Conservation (phyloP, 2,329 filamentous ascomycete species). For the Lachnellula arida region DNA sequence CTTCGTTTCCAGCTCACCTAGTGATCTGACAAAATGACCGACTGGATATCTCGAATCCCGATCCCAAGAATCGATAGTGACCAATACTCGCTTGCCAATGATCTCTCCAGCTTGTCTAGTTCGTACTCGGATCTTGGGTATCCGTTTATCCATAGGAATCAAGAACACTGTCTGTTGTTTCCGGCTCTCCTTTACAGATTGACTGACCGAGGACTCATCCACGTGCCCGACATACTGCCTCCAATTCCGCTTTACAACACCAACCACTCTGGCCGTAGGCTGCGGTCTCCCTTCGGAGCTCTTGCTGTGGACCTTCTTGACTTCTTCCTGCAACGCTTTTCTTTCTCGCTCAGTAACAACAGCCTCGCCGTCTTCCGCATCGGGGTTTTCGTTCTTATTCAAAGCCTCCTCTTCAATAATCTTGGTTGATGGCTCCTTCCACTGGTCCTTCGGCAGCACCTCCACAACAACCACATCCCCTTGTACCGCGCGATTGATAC, state of each 20-base stretch:
- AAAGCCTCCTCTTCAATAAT: constrained; percentile 92
- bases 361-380: constrained; percentile 68
- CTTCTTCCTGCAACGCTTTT: constrained; percentile 84
- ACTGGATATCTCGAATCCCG: constrained; percentile 87
- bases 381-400: constrained; percentile 90
- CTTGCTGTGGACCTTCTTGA: constrained; percentile 76
- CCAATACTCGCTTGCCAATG: constrained; percentile 83
- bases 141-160: constrained; percentile 95
- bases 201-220: constrained; percentile 77
- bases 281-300: constrained; percentile 73
- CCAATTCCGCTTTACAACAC: constrained; percentile 94
- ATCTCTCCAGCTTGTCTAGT: constrained; percentile 87
- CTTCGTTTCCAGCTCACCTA: constrained; percentile 93
- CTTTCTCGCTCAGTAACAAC: constrained; percentile 87
- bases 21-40: constrained; percentile 87
- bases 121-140: constrained; percentile 91
- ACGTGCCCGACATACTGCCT: constrained; percentile 96
- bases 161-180: constrained; percentile 92
- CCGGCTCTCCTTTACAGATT: constrained; percentile 68
- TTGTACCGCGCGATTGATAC: constrained; percentile 90
- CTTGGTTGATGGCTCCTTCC: constrained; percentile 93
- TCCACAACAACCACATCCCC: constrained; percentile 93
- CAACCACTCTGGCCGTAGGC: constrained; percentile 88
- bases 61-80: constrained; percentile 95
- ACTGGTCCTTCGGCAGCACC: constrained; percentile 87